Evolutionary conservation across 106 monocot species (phyloP), one percentile per base, ranked within the genome.

Genomic region (Apostasia shenzhenica): DNA sequence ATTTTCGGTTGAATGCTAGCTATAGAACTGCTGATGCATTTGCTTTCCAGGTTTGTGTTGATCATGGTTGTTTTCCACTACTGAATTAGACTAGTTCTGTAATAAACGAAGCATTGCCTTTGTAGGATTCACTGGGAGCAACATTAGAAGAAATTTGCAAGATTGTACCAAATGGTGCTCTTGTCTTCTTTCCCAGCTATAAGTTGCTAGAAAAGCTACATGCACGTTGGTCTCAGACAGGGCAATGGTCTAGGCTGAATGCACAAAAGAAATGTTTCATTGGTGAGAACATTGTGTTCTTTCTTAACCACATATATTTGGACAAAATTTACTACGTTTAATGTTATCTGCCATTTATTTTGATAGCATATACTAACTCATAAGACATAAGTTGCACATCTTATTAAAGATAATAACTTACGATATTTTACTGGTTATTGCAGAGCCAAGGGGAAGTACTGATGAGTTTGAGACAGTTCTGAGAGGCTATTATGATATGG

Each of bases 131-230:
- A 72, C 79, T 99, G 70, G 99, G 99, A 75, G 56, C 73, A 52
- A 75, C 99, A 7, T 72, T 99, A 37, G 99, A 99, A 66, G 93
- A 92, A 78, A 99, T 99, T 49, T 93, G 84, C 63, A 90, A 87
- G 73, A 70, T 84, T 69, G 87, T 92, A 58, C 99, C 99, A 54
- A 85, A 85, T 49, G 99, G 99, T 54, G 83, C 89, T 68, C 90
- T 99, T 66, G 83, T 99, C 54, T 99, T 99, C 73, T 93, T 99
- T 50, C 92, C 99, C 41, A 99, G 99, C 67, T 99, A 99, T 73
- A 99, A 99, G 70, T 69, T 99, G 72, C 59, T 99, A 45, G 92
- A 99, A 55, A 99, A 99, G 76, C 79, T 99, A 42, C 78, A 67
- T 39, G 58, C n/a, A 54, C 89, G 99, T 14, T 99, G 99, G 99